Conservation (phyloP, 495 filamentous ascomycete genomes). For the Saxophila tyrrhenica region DNA sequence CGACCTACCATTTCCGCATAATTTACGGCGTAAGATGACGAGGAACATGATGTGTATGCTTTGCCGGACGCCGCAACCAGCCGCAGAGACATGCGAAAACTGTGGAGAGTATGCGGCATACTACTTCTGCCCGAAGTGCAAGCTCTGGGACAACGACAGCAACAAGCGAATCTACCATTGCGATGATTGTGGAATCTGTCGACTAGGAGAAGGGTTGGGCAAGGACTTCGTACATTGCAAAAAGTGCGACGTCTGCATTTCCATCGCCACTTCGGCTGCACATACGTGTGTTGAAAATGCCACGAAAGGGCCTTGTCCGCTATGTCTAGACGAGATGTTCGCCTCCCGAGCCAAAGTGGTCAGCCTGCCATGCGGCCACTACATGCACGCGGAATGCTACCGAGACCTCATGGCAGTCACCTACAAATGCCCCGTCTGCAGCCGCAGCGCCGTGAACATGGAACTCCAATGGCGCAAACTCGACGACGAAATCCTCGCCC, state of each 20-base stretch:
- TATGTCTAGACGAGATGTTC: constrained; percentile 96
- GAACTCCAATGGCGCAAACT: constrained; percentile 85
- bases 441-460: constrained; percentile 90
- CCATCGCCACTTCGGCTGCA: constrained; percentile 63
- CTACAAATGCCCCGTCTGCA: constrained; percentile 93
- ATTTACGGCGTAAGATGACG: constrained; percentile 66
- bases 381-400: constrained; percentile 82
- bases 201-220: constrained; percentile 79
- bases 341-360: constrained; percentile 80
- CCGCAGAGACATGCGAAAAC: constrained; percentile 59
- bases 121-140: constrained; percentile 92
- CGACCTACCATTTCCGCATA: constrained; percentile 46
- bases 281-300: constrained; percentile 92
- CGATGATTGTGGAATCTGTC: constrained; percentile 89
- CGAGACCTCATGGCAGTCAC: constrained; percentile 71
- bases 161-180: constrained; percentile 95
- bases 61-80: constrained; percentile 76
- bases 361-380: constrained; percentile 93
- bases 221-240: constrained; percentile 98
- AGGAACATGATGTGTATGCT: constrained; percentile 98
- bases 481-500: constrained; percentile 69
- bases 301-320: constrained; percentile 94
- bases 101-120: constrained; percentile 72
- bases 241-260: constrained; percentile 61
- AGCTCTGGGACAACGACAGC: constrained; percentile 90